Conservation (phyloP, 257 asterid genomes). For the Salvia rosmarinus region DNA sequence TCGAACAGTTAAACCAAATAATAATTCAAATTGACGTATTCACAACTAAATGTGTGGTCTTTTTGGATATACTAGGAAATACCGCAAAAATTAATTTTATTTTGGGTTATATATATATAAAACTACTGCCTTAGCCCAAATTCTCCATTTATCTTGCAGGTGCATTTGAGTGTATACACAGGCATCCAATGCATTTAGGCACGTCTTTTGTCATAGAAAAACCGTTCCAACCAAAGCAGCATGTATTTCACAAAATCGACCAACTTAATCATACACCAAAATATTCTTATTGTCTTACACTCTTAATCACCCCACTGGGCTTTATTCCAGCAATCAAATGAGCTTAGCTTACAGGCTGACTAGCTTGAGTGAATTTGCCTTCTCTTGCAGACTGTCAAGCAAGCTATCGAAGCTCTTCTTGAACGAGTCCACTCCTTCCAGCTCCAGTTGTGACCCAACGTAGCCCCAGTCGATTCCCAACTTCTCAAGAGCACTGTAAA, state of each 20-base stretch:
- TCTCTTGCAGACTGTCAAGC: slow-evolving; percentile 95
- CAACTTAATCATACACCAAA: slow-evolving; percentile 38
- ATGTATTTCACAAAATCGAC: not conserved
- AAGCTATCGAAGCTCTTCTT: slow-evolving; percentile 96
- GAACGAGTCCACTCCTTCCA: slow-evolving; percentile 95
- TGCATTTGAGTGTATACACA: no score
- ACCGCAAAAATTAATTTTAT: no score
- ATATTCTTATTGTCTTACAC: slow-evolving; percentile 29
- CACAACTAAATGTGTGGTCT: no score
- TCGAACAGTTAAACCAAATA: no score
- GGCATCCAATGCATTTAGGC: no score
- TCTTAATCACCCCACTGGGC: not conserved
- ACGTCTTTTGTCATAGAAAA: no score
- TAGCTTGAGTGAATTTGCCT: slow-evolving; percentile 85
- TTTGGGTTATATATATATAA: no score
- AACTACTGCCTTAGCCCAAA: no score
- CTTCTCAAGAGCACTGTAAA: slow-evolving; percentile 87
- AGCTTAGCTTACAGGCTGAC: slow-evolving; percentile 49
- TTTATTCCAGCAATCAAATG: slow-evolving; percentile 10
- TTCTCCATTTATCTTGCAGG: no score
- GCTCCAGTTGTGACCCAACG: slow-evolving; percentile 88
- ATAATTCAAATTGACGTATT: no score
- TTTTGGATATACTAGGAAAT: no score
- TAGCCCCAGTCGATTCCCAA: slow-evolving; percentile 88
- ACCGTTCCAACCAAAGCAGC: not conserved